Evolutionary conservation across 495 filamentous ascomycete species (phyloP).

Genomic region (Trypethelium eluteriae): DNA sequence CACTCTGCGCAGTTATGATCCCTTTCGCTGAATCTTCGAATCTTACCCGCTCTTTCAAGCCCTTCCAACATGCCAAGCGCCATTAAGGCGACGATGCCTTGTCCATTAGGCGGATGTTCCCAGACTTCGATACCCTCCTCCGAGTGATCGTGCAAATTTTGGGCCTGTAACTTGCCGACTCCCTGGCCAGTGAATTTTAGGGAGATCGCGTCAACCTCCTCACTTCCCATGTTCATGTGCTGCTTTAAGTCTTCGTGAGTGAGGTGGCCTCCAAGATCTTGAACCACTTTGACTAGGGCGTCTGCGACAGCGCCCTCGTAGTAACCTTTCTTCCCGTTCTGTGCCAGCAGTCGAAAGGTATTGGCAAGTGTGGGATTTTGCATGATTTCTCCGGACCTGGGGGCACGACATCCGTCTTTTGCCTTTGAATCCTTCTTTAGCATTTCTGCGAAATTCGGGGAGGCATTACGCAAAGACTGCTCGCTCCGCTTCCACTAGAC

Average conservation of each 20-base stretch:
- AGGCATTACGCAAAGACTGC: conserved; percentile 53
- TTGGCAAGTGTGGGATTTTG: conserved; percentile 72
- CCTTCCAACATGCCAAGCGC: conserved; percentile 83
- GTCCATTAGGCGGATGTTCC: conserved; percentile 98
- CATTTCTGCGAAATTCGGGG: conserved; percentile 79
- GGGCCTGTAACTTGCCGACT: conserved; percentile 40
- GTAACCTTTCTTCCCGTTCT: conserved; percentile 81
- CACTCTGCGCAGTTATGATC: conserved; percentile 64
- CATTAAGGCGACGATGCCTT: conserved; percentile 92
- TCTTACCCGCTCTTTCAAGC: conserved; percentile 63
- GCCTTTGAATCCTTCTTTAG: conserved; percentile 63
- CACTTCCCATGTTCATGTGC: conserved; percentile 65
- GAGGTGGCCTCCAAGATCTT: conserved; percentile 68
- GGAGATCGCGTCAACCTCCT: conserved; percentile 74
- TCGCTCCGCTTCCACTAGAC: conserved; percentile 62
- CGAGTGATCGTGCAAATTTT: conserved; percentile 39
- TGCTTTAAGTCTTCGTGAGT: conserved; percentile 69
- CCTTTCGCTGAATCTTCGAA: conserved; percentile 55
- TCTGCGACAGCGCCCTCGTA: conserved; percentile 79
- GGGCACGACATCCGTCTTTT: conserved; percentile 59
- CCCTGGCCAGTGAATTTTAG: conserved; percentile 67
- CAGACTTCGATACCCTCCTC: conserved; percentile 70
- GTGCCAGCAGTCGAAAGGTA: conserved; percentile 73
- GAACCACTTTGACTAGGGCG: conserved; percentile 67
- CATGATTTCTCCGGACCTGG: conserved; percentile 78